Evolutionary conservation across 1,139 yeast species (phyloP), one percentile per base, ranked within the genome.

Genomic region (Casaregolazyma suthepensis): DNA sequence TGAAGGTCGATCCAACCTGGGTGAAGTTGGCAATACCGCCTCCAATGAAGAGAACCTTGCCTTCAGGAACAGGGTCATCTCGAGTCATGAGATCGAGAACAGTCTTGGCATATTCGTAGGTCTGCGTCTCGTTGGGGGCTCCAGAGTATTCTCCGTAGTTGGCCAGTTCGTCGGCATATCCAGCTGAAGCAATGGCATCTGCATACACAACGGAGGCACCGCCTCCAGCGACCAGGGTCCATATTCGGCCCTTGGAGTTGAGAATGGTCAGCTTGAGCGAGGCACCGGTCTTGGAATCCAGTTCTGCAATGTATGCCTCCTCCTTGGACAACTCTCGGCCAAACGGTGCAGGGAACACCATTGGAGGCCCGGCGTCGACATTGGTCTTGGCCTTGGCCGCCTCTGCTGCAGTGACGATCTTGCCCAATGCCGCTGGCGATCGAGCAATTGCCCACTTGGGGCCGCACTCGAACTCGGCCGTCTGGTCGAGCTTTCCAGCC

Each of bases 11-110:
- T 10, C 77, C 78, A 54, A 75, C 78, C 63, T 74, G 77, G 53
- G 78, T 75, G 65, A 74, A 74, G 69, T 74, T 74, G 59, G 78
- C 78, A 56, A 74, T 75, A 58, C 78, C 78, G 49, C 78, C 78
- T 49, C 78, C 78, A 56, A 74, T 75, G 62, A 74, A 74, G 56
- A 74, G 67, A 43, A 71, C 64, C 68, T 74, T 74, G 56, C 77
- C 77, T 51, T 68, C 73, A n/a, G 71, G 64, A 55, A 57, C 61
- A 22, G 75, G 73, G 48, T 64, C 67, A 48, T 70, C 74, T 46
- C 78, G 68, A 43, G 77, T 73, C 78, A 74, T 74, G 52, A 74
- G 69, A 55, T 75, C 78, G 19, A 74, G 65, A 40, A 74, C 77
- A 40, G 78, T 74, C 70, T 75, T 74, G 55, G 78, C 78, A 58